Evolutionary conservation across 192 early-diverging fungal species (phyloP).

Genomic region (Entrophospora sp.): DNA sequence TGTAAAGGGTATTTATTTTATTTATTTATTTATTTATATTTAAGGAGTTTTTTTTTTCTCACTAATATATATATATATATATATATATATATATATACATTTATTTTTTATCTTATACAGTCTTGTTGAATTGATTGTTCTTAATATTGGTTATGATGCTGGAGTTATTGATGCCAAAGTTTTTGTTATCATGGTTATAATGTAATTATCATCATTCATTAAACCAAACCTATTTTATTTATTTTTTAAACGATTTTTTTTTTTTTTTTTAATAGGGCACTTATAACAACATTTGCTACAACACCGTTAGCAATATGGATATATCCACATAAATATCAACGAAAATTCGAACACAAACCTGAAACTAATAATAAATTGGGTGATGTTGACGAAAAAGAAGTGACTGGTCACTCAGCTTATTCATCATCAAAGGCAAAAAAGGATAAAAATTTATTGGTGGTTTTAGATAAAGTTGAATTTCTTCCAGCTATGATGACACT

Average conservation of each 20-base stretch:
- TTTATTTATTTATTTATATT: background rate
- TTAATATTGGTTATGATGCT: conserved; percentile 85
- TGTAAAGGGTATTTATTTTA: conserved; percentile 61
- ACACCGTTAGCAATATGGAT: conserved; percentile 64
- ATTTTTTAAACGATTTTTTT: background rate
- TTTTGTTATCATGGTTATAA: conserved; percentile 46
- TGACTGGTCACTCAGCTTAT: too few relatives aligned
- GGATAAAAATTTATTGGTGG: conserved; percentile 27
- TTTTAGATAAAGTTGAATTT: conserved; percentile 35
- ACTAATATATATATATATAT: background rate
- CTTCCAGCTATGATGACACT: conserved; percentile 35
- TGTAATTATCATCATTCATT: conserved; percentile 24
- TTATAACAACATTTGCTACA: conserved; percentile 85
- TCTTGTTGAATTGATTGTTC: conserved; percentile 89
- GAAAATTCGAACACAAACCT: background rate
- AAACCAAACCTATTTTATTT: too few relatives aligned
- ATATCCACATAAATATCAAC: conserved; percentile 65
- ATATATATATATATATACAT: background rate
- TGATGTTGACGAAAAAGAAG: background rate
- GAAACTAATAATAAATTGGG: conserved; percentile 19
- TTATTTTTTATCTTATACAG: conserved; percentile 30
- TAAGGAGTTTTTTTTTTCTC: background rate
- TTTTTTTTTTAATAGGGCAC: conserved; percentile 57
- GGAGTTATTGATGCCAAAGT: conserved; percentile 63
- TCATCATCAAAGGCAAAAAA: too few relatives aligned